These are phyloP conservation scores for Arthrobotrys sinensis DNA, from an alignment of 2,329 filamentous ascomycete genomes.

Conservation along the genomic window DNA sequence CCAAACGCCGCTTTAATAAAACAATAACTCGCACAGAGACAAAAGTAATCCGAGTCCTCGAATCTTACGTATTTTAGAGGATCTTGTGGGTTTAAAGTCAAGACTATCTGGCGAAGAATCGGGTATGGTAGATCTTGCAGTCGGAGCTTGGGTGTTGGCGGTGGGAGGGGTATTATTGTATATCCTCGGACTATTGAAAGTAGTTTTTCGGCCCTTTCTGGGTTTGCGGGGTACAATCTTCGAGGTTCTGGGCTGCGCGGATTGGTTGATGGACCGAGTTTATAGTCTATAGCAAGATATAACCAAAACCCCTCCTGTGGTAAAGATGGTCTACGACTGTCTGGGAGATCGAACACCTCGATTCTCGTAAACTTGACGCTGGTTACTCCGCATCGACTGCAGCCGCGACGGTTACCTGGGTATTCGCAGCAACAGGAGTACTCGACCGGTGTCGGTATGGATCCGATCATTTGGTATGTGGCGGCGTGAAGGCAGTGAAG, in stretches of 20 bases:
- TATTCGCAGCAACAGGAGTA: not conserved
- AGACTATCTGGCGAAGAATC: conserved; percentile 6
- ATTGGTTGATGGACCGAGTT: not conserved
- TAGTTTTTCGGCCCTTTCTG: not conserved
- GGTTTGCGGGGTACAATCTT: conserved; percentile 24
- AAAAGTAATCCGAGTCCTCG: not conserved
- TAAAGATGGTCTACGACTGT: not conserved
- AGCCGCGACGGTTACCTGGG: not conserved
- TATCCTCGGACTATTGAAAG: conserved; percentile 18
- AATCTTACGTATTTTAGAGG: not conserved
- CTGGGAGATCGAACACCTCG: conserved; percentile 26
- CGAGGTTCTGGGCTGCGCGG: not conserved
- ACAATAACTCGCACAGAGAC: conserved; percentile 1
- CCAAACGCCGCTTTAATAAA: conserved; percentile 1
- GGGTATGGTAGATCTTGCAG: conserved; percentile 19
- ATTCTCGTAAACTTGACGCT: conserved; percentile 20
- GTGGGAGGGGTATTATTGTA: conserved; percentile 3
- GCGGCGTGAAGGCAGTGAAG: conserved; percentile 20
- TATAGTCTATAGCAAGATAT: conserved; percentile 7
- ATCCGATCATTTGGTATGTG: not conserved
- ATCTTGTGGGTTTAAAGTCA: not conserved
- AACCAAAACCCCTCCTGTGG: conserved; percentile 34
- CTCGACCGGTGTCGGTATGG: not conserved
- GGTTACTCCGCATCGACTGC: not conserved
- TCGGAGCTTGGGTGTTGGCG: not conserved